phyloP scores from a whole-genome alignment of 148 eudicot genomes.

The Rhododendron mucronatum region DNA sequence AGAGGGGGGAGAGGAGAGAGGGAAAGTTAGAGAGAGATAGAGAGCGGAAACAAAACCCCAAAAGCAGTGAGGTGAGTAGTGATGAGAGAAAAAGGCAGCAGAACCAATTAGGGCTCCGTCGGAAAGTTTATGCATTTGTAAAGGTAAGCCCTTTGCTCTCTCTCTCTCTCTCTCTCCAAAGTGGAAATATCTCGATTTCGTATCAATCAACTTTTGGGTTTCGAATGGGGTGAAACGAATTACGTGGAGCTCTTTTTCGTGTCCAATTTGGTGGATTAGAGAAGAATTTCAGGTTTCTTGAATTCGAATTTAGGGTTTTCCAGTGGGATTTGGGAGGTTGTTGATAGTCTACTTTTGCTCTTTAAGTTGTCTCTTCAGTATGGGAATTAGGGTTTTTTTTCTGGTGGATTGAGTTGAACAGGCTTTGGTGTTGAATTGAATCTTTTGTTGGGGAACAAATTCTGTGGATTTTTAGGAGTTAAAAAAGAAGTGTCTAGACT shows the following conservation, averaged over 20 bases:
- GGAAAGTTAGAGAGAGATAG: constrained; percentile 22
- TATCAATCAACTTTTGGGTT: not conserved
- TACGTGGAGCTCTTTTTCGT: not conserved
- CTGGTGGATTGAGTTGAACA: constrained; percentile 8
- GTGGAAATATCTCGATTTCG: not conserved
- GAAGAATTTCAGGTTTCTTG: not conserved
- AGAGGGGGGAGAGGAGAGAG: not conserved
- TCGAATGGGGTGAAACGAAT: not conserved
- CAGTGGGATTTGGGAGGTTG: not conserved
- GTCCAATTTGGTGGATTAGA: constrained; percentile 6
- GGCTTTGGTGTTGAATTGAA: constrained; percentile 5
- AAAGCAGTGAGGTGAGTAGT: constrained; percentile 14
- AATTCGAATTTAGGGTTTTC: not conserved
- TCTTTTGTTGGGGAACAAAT: not conserved
- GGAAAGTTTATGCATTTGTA: constrained; percentile 29
- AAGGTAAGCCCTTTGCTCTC: constrained; percentile 23
- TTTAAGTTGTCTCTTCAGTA: not conserved
- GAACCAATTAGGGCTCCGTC: constrained; percentile 23
- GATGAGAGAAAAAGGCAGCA: constrained; percentile 15
- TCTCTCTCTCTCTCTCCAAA: not conserved
- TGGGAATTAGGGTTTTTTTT: not conserved
- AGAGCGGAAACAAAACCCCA: not conserved
- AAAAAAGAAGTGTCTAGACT: constrained; percentile 4
- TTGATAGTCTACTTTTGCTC: not conserved
- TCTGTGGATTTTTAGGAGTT: not conserved